A percentile compares a stretch with the other conserved stretches of the same genome.
Conservation (phyloP, 371 early-diverging fungal species). For the Apophysomyces trapeziformis region DNA sequence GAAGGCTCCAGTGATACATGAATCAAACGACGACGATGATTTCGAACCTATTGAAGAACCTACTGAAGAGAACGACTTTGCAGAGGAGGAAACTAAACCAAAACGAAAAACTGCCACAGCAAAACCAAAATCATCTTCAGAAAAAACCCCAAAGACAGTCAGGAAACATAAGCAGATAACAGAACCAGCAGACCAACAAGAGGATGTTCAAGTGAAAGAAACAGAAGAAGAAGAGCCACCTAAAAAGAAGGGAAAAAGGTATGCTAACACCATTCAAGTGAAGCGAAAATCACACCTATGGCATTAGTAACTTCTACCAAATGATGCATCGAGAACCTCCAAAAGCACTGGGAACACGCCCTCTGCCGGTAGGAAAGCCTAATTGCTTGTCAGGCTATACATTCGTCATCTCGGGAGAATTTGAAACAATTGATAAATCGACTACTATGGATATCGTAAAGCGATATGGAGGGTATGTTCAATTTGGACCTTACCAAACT, state of each 20-base stretch:
- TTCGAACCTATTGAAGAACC: constrained; percentile 17
- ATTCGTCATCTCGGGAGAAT: constrained; percentile 95
- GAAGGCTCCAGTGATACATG: neutral
- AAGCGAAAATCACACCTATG: neutral
- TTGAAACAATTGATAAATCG: constrained; percentile 70
- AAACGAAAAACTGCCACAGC: neutral
- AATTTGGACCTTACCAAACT: neutral
- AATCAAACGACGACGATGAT: constrained; percentile 5
- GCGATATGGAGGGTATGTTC: constrained; percentile 83
- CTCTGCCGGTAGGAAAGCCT: constrained; percentile 76
- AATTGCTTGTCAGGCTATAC: constrained; percentile 82
- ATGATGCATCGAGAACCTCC: constrained; percentile 62
- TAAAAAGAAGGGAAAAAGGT: constrained; percentile 10
- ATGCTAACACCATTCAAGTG: neutral
- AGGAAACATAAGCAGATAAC: neutral
- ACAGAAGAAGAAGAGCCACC: constrained; percentile 11
- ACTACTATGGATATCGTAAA: constrained; percentile 86
- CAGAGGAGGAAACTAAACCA: neutral
- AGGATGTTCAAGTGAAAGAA: neutral
- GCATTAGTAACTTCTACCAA: constrained; percentile 14
- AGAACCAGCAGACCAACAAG: neutral
- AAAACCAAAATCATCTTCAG: neutral
- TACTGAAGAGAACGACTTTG: constrained; percentile 1
- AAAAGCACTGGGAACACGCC: constrained; percentile 73
- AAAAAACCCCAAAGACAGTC: neutral